Evolutionary conservation across 306 rosid species (phyloP), one percentile per base, ranked within the genome.

Genomic region (Trifolium fragiferum): DNA sequence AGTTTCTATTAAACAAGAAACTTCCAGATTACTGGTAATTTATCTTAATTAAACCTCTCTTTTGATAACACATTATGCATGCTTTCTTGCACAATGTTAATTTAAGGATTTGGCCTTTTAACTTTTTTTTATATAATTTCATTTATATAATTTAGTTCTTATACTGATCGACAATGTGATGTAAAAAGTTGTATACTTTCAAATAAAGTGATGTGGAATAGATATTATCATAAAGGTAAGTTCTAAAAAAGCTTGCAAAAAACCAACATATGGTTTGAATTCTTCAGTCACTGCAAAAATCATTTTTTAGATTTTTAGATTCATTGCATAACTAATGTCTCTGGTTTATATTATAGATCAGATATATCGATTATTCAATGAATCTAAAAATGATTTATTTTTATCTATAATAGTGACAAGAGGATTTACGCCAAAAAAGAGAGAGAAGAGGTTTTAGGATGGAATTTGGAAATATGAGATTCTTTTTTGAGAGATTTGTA

Each of bases 1-100:
- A 78, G 97, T 94, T 70, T 87, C 98, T 38, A 76, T 94, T 61
- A 91, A 90, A 85, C 85, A 87, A 83, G 98, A 94, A 82, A 91
- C 95, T 20, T 91, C 96, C 41, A 86, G 98, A 70, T 77, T 91
- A 82, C 81, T 94, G 98, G 98, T 93, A 93, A 35, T 68, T 68
- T 1, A 30, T 70, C 61, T 67, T 20, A 18, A 65, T 66, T 64
- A 51, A 10, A 80, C 0, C 21, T 55, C 12, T 20, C 4, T 55
- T 50, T 53, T 53, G 59, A 18, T 53, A 8, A 53, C 23, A 50
- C 55, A 18, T 3, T 53, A 53, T 53, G 21, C 47, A 10, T 11
- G 2, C 50, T 13, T 15, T 15, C 15, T 12, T 44, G 15, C 15
- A 12, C 0, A 43, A 12, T 43, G 6, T 43, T 43, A 12, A 43